phyloP scores from a whole-genome alignment of 2,329 filamentous ascomycete species.

The Stagonosporopsis vannaccii region DNA sequence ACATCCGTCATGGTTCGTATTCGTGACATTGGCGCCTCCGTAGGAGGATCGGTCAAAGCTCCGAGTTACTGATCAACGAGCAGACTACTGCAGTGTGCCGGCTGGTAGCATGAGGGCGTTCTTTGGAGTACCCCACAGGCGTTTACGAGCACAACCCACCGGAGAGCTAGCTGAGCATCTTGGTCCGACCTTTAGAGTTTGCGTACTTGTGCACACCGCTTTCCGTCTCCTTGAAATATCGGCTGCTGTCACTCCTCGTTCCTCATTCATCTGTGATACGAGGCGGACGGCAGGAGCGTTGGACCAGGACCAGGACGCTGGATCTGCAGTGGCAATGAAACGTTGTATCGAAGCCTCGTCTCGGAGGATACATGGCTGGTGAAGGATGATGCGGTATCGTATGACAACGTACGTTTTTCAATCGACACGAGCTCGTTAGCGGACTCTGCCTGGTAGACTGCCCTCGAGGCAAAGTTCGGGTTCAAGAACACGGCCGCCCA shows the following conservation, averaged over 20 bases:
- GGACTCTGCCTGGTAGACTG: no score
- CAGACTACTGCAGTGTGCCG: slow-evolving; percentile 1
- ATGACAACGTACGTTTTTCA: neutral
- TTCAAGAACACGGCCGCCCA: neutral
- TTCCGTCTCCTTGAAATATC: neutral
- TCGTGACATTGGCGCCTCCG: neutral
- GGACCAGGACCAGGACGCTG: slow-evolving; percentile 2
- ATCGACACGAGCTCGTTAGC: neutral
- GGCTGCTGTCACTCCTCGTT: neutral
- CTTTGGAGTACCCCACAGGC: neutral
- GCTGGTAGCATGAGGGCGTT: neutral
- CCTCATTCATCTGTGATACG: neutral
- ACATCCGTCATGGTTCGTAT: no score
- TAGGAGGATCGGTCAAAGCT: no score
- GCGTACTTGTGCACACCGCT: neutral
- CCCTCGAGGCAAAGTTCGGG: no score
- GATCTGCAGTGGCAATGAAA: neutral
- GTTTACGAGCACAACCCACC: neutral
- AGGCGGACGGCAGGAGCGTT: neutral
- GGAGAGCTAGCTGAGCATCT: neutral
- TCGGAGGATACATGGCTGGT: neutral
- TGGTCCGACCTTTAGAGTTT: neutral
- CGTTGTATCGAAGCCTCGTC: neutral
- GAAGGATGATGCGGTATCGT: neutral
- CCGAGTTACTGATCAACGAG: neutral